A percentile compares a stretch with the other conserved stretches of the same genome.
phyloP scores from a whole-genome alignment of 2,329 filamentous ascomycete genomes.

The Neofusicoccum sp. region DNA sequence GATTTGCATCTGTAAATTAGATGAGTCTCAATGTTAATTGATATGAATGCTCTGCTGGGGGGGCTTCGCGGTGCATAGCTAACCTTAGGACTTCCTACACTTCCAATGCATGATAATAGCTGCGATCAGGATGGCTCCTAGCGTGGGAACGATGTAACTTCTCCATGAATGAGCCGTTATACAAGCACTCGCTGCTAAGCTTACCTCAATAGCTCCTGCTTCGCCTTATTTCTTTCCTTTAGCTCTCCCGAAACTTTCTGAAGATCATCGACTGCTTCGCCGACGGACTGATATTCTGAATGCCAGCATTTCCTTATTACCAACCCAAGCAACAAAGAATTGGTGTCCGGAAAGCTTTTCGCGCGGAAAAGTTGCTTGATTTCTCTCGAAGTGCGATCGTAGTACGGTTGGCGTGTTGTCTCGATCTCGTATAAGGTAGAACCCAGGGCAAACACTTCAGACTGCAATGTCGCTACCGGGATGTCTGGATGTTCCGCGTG shows the following conservation, averaged over 20 bases:
- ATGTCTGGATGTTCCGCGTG: slow-evolving; percentile 11
- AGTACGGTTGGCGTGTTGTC: slow-evolving; percentile 23
- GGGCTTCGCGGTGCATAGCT: too few species aligned
- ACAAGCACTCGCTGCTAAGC: not conserved
- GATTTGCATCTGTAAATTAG: too few species aligned
- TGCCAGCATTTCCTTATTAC: slow-evolving; percentile 27
- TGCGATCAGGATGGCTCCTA: not conserved
- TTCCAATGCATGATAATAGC: not conserved
- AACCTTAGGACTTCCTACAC: not conserved
- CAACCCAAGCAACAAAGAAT: slow-evolving; percentile 23
- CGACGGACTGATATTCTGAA: slow-evolving; percentile 23
- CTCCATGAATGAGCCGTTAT: not conserved
- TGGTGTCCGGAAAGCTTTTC: slow-evolving; percentile 24
- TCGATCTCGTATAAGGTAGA: slow-evolving; percentile 27
- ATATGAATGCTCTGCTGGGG: too few species aligned
- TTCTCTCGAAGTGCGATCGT: slow-evolving; percentile 19
- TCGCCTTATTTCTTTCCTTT: not conserved
- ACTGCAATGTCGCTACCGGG: slow-evolving; percentile 20
- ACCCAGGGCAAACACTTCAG: slow-evolving; percentile 27
- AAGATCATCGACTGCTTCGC: slow-evolving; percentile 22
- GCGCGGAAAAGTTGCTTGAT: slow-evolving; percentile 16
- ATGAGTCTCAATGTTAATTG: too few species aligned
- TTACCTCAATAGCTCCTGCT: too few species aligned
- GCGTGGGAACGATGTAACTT: not conserved
- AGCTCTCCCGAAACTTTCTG: not conserved